A percentile compares a stretch with the other conserved stretches of the same genome.
phyloP scores from a whole-genome alignment of 805 yeast genomes.

The Debaryomyces tyrocola region DNA sequence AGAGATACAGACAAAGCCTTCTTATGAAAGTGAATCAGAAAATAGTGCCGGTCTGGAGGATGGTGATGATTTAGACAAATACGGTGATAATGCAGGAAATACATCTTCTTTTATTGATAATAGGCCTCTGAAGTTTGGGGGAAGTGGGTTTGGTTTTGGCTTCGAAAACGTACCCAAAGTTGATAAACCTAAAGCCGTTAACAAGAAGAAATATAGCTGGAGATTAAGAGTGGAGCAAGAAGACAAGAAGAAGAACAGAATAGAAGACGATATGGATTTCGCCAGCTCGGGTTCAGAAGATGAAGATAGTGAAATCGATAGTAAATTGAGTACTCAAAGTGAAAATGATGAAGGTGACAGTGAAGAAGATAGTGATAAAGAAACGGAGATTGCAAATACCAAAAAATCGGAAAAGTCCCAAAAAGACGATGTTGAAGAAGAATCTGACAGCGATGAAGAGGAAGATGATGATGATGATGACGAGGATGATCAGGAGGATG shows the following conservation, averaged over 20 bases:
- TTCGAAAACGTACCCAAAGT: slow-evolving; percentile 56
- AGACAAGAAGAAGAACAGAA: slow-evolving; percentile 35
- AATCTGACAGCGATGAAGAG: slow-evolving; percentile 10
- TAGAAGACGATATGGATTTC: slow-evolving; percentile 67
- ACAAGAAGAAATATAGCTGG: slow-evolving; percentile 69
- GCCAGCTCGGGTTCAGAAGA: slow-evolving; percentile 30
- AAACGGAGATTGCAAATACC: slow-evolving; percentile 12
- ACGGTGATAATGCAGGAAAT: slow-evolving; percentile 11
- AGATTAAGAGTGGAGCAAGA: slow-evolving; percentile 39
- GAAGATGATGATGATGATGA: slow-evolving; percentile 28
- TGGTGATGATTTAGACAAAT: slow-evolving; percentile 12
- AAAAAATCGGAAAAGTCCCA: slow-evolving; percentile 22
- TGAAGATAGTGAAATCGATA: slow-evolving; percentile 18
- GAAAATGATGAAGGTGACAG: slow-evolving; percentile 22
- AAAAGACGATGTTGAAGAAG: slow-evolving; percentile 18
- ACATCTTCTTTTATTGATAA: slow-evolving; percentile 61
- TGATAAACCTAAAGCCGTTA: slow-evolving; percentile 20
- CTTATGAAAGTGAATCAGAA: slow-evolving; percentile 6
- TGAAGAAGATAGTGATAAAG: slow-evolving; percentile 16
- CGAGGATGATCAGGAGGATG: slow-evolving; percentile 30
- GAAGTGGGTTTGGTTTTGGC: slow-evolving; percentile 69
- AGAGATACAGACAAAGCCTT: slow-evolving; percentile 25
- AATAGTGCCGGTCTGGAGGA: slow-evolving; percentile 20
- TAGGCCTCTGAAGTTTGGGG: slow-evolving; percentile 62
- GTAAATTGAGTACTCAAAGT: slow-evolving; percentile 12